Conservation (phyloP, 306 rosid species). For the Cucumis hystrix region DNA sequence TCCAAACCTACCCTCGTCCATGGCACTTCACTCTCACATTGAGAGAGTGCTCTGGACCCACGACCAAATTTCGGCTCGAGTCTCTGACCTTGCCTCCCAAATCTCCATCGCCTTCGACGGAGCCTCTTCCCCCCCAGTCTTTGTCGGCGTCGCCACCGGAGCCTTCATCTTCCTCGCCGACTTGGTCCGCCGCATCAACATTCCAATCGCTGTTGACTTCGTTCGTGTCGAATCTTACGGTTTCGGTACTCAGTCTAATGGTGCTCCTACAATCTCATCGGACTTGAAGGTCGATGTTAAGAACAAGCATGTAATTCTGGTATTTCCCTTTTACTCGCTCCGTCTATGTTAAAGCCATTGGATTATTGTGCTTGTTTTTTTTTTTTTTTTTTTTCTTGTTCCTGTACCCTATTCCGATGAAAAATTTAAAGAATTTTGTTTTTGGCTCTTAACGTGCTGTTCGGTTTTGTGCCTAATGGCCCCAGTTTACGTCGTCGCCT, state of each 20-base stretch:
- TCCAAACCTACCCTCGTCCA: neutral
- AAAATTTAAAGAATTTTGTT: neutral
- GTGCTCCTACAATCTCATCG: constrained; percentile 42
- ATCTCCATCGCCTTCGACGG: constrained; percentile 28
- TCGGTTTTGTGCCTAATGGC: neutral
- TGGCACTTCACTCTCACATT: constrained; percentile 27
- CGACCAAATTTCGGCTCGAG: constrained; percentile 52
- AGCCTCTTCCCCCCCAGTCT: constrained; percentile 25
- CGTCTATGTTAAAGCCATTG: neutral
- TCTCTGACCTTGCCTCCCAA: constrained; percentile 49
- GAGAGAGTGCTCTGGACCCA: constrained; percentile 51
- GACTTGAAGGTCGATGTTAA: constrained; percentile 52
- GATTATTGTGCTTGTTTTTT: neutral
- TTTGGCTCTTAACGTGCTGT: neutral
- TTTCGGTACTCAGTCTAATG: constrained; percentile 43
- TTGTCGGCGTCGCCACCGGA: constrained; percentile 84
- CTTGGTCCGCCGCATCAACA: constrained; percentile 47
- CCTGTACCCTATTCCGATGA: neutral
- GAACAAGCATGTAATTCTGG: constrained; percentile 66
- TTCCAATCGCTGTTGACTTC: constrained; percentile 54
- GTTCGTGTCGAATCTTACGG: constrained; percentile 72
- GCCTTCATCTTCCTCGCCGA: constrained; percentile 77
- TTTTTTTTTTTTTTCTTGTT: neutral
- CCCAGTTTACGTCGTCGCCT: neutral
- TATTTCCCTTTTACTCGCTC: constrained; percentile 1